Evolutionary conservation across 2,329 filamentous ascomycete genomes (phyloP), one percentile per base, ranked within the genome.

Genomic region (Trichoderma gracile): DNA sequence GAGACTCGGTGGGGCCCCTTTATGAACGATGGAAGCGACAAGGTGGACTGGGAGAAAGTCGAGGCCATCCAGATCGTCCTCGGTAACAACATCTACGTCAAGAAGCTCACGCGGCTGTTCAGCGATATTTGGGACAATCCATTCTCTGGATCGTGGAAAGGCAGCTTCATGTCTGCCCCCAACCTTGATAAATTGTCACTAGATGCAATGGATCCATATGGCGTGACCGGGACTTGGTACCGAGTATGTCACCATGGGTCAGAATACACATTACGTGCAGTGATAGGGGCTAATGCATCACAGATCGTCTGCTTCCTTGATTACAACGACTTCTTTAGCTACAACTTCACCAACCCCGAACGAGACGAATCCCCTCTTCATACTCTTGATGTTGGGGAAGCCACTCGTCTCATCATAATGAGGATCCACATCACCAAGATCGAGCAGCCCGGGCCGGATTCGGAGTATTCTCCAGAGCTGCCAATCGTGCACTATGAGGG

Each of bases 31-130:
- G 85, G 83, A 1, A 82, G 79, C 2, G 81, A 81, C 59, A 75
- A 76, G 5, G 87, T 91, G 0, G 90, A 94, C 74, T 94, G 91
- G 91, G 89, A 93, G 75, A 91, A 90, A 77, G 77, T 93, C 12
- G 90, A 93, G 75, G 87, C 89, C 9, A 84, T 92, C 61, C 85
- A 92, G 80, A 79, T 93, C 3, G 85, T 89, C 2, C 75, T 93
- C 3, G 84, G 83, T 3, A 81, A 84, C 71, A 92, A 92, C 71
- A 79, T 90, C 58, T 75, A 78, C 45, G 72, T 75, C 10, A 83
- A 84, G 68, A 76, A 79, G 14, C 73, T 81, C 10, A 78, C 79
- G 19, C 77, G 78, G 2, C 75, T 83, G 2, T 82, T 86, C 64
- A 76, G 75, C 14, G 76, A 80, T 27, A 76, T 84, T n/a, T 88